A percentile compares a stretch with the other conserved stretches of the same genome.
These are phyloP conservation scores for Phlegmacium glaucopus DNA, from an alignment of 768 basidiomycete species.

Conservation along the genomic window DNA sequence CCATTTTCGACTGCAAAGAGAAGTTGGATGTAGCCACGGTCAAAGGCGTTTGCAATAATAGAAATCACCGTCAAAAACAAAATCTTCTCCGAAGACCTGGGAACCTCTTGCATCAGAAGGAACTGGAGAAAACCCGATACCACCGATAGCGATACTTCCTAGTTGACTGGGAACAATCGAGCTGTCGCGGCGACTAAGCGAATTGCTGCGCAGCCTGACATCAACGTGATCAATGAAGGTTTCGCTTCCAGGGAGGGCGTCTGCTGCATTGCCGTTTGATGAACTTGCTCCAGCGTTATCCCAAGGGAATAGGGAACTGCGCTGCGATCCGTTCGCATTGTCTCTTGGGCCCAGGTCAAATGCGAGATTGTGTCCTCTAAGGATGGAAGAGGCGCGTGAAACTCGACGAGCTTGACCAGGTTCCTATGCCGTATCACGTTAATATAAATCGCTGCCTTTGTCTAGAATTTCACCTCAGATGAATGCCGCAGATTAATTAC, in stretches of 20 bases:
- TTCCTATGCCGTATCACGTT: conserved; percentile 44
- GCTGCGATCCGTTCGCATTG: conserved; percentile 51
- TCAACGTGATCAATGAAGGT: conserved; percentile 52
- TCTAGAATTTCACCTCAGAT: neutral
- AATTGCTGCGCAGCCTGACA: conserved; percentile 50
- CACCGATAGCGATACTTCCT: conserved; percentile 36
- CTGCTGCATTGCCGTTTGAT: conserved; percentile 44
- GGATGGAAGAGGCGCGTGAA: conserved; percentile 52
- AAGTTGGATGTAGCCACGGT: too few relatives aligned
- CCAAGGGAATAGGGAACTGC: conserved; percentile 78
- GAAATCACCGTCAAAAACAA: conserved; percentile 59
- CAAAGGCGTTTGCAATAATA: neutral
- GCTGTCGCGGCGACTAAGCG: conserved; percentile 53
- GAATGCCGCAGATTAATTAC: too few relatives aligned
- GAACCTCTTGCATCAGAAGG: conserved; percentile 36
- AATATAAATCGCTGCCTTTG: neutral
- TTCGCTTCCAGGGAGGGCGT: conserved; percentile 35
- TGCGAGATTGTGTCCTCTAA: conserved; percentile 46
- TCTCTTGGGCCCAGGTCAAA: conserved; percentile 38
- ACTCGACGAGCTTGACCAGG: conserved; percentile 80
- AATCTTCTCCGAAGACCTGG: conserved; percentile 54
- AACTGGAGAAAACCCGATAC: conserved; percentile 51
- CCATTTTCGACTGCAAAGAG: conserved; percentile 11
- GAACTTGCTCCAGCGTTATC: conserved; percentile 71
- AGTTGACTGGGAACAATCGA: conserved; percentile 48